Evolutionary conservation across 495 filamentous ascomycete species (phyloP).

Genomic region (Penicillium canescens): DNA sequence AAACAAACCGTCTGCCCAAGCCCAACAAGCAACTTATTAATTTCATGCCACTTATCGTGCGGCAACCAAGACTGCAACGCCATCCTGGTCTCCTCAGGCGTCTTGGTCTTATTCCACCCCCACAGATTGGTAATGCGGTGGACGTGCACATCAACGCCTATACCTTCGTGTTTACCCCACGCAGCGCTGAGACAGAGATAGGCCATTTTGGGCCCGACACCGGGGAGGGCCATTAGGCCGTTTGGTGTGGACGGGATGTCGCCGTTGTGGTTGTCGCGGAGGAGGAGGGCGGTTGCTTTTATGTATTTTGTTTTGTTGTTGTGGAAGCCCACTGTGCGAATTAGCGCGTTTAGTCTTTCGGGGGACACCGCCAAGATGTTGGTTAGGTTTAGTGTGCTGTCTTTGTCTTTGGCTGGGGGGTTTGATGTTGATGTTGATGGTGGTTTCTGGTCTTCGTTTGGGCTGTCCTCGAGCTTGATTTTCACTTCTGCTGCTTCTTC

Average conservation of each 20-base stretch:
- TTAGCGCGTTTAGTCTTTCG: slow-evolving; percentile 71
- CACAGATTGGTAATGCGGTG: slow-evolving; percentile 95
- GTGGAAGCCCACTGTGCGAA: slow-evolving; percentile 87
- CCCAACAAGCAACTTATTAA: slow-evolving; percentile 89
- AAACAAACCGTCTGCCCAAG: slow-evolving; percentile 87
- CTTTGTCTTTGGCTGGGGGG: slow-evolving; percentile 27
- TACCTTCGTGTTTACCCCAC: slow-evolving; percentile 62
- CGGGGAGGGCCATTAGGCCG: slow-evolving; percentile 77
- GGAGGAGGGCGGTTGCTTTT: slow-evolving; percentile 71
- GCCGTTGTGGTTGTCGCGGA: slow-evolving; percentile 64
- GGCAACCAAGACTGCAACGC: slow-evolving; percentile 85
- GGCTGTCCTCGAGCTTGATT: slow-evolving; percentile 8
- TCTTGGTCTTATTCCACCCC: slow-evolving; percentile 87
- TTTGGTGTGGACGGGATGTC: slow-evolving; percentile 86
- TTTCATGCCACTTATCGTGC: slow-evolving; percentile 86
- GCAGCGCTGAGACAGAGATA: slow-evolving; percentile 81
- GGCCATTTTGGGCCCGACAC: slow-evolving; percentile 97
- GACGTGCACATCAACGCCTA: slow-evolving; percentile 69
- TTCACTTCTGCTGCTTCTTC: neutral
- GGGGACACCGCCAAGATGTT: slow-evolving; percentile 77
- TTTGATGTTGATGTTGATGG: slow-evolving; percentile 10
- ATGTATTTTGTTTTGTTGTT: slow-evolving; percentile 95
- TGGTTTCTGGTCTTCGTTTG: slow-evolving; percentile 20
- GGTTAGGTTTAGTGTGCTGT: slow-evolving; percentile 66
- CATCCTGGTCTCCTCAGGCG: slow-evolving; percentile 79